phyloP scores from a whole-genome alignment of 768 basidiomycete genomes.

The Phylloporus scabripes region DNA sequence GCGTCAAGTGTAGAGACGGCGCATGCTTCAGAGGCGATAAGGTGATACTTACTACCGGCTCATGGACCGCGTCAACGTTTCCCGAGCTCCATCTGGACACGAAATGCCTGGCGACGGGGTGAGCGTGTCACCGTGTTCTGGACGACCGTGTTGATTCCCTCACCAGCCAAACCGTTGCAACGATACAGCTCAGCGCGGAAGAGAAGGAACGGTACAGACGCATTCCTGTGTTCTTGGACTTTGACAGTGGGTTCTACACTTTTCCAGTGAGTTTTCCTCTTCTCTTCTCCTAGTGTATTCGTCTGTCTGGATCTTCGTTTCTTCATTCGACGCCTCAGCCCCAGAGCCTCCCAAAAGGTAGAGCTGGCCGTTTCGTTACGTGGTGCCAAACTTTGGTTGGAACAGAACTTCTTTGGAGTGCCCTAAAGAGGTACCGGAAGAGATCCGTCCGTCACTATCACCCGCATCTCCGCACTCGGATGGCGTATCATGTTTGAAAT shows the following conservation, averaged over 20 bases:
- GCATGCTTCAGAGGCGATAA: conserved; percentile 48
- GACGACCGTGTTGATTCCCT: not conserved
- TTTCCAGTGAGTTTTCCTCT: conserved; percentile 62
- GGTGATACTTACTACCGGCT: conserved; percentile 68
- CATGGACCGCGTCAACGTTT: conserved; percentile 83
- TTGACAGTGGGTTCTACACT: conserved; percentile 68
- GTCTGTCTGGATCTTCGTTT: not conserved
- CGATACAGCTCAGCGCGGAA: conserved; percentile 64
- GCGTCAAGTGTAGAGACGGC: conserved; percentile 62
- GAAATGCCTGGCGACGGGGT: conserved; percentile 79
- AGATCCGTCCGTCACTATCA: conserved; percentile 23
- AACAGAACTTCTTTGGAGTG: not conserved
- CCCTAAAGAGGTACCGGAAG: conserved; percentile 11
- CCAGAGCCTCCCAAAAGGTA: not conserved
- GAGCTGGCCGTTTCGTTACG: not conserved
- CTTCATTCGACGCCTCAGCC: not conserved
- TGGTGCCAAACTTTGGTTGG: not conserved
- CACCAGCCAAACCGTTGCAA: conserved; percentile 73
- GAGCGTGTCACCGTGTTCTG: not conserved
- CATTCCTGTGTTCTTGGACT: conserved; percentile 70
- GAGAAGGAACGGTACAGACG: conserved; percentile 59
- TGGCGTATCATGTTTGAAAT: not conserved
- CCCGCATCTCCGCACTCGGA: not conserved
- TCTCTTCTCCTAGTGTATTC: not conserved
- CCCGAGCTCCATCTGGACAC: conserved; percentile 48